Evolutionary conservation across 169 alveolate species (phyloP).

Genomic region (Plasmodium knowlesi): DNA sequence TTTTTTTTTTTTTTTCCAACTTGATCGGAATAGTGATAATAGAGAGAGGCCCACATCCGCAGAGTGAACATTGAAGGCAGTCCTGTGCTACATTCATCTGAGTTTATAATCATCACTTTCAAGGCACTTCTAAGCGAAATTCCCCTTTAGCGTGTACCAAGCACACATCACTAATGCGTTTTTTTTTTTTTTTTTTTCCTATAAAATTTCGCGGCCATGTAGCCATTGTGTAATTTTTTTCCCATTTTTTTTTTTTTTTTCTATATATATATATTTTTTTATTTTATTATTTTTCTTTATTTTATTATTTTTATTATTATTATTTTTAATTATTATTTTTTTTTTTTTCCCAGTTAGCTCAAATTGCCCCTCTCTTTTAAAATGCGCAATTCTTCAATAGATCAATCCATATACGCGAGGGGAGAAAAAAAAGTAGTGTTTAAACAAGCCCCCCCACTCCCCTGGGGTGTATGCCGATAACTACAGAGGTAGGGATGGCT

Average conservation of each 20-base stretch:
- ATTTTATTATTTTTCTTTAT: too few species aligned
- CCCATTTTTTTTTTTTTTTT: background rate
- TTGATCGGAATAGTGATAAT: background rate
- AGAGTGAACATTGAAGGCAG: background rate
- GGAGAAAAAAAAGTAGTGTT: background rate
- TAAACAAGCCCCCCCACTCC: background rate
- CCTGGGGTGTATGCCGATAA: background rate
- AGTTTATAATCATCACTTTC: background rate
- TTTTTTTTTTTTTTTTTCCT: background rate
- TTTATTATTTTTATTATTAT: too few species aligned
- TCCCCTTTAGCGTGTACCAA: background rate
- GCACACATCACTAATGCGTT: background rate
- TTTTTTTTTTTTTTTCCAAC: background rate
- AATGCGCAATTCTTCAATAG: background rate
- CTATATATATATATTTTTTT: too few species aligned
- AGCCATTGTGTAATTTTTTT: background rate
- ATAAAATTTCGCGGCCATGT: background rate
- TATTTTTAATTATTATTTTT: too few species aligned
- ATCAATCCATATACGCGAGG: background rate
- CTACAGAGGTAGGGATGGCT: background rate
- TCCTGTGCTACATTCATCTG: background rate
- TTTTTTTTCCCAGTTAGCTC: background rate
- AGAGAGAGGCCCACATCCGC: background rate
- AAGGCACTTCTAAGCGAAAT: background rate
- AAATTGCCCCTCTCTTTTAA: background rate